Evolutionary conservation across 768 basidiomycete species (phyloP).

Genomic region (Daedalea quercina): DNA sequence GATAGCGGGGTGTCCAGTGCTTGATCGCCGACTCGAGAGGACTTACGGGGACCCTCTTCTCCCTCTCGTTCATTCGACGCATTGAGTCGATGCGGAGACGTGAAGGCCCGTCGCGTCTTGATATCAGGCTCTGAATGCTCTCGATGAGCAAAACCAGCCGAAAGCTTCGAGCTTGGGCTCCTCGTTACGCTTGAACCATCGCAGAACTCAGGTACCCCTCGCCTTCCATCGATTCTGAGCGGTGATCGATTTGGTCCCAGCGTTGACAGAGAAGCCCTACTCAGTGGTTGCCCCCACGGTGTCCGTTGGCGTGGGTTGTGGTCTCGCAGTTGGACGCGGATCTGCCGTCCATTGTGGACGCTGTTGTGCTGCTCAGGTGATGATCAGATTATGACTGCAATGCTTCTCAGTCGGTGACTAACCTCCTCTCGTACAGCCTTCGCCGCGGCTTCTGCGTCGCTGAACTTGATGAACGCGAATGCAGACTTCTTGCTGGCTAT

Average conservation of each 20-base stretch:
- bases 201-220: neutral
- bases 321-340: slow-evolving; percentile 73
- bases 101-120: no score
- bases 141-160: no score
- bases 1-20: slow-evolving; percentile 4
- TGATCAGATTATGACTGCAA: neutral
- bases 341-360: slow-evolving; percentile 57
- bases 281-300: slow-evolving; percentile 37
- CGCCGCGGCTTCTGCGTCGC: slow-evolving; percentile 55
- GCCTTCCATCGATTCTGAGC: neutral
- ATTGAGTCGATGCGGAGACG: no score
- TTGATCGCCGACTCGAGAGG: no score
- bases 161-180: no score
- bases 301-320: slow-evolving; percentile 47
- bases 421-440: slow-evolving; percentile 65
- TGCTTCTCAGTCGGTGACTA: slow-evolving; percentile 3
- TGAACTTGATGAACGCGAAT: slow-evolving; percentile 75
- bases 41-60: no score
- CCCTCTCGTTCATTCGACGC: no score
- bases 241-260: neutral
- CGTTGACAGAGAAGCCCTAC: slow-evolving; percentile 1
- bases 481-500: slow-evolving; percentile 59
- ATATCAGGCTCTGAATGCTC: no score
- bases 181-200: no score
- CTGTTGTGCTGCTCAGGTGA: slow-evolving; percentile 52